A percentile compares a stretch with the other conserved stretches of the same genome.
Evolutionary conservation across 371 early-diverging fungal genomes (phyloP).

Genomic region (Lichtheimia corymbifera): DNA sequence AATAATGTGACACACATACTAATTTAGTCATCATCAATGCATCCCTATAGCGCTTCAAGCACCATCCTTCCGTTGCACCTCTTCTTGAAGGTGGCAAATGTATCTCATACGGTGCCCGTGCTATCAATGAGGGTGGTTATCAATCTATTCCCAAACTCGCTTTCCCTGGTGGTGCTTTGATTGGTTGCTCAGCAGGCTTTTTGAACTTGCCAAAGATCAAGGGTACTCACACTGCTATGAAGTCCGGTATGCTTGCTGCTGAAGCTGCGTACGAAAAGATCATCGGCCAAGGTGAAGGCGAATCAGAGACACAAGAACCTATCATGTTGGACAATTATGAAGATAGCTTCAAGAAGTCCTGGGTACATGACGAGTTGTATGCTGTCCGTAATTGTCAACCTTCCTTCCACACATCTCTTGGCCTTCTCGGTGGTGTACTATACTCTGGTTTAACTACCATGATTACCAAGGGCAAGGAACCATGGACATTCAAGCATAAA

Average conservation of each 20-base stretch:
- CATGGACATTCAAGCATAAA: conserved; percentile 93
- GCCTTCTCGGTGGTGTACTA: conserved; percentile 84
- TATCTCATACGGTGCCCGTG: conserved; percentile 94
- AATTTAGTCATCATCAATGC: conserved; percentile 2
- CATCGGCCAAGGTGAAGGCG: conserved; percentile 41
- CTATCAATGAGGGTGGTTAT: conserved; percentile 94
- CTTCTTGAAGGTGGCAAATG: conserved; percentile 92
- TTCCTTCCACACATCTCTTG: conserved; percentile 90
- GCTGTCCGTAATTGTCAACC: conserved; percentile 93
- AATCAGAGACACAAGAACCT: conserved; percentile 31
- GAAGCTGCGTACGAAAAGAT: conserved; percentile 82
- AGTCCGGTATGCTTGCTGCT: conserved; percentile 90
- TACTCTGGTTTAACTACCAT: conserved; percentile 92
- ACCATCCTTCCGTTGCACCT: conserved; percentile 83
- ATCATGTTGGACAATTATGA: conserved; percentile 77
- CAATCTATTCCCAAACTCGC: conserved; percentile 92
- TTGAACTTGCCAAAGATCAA: conserved; percentile 98
- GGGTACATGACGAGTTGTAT: conserved; percentile 92
- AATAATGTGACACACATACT: conserved; percentile 12
- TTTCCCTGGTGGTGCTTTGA: conserved; percentile 96
- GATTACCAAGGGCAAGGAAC: conserved; percentile 85
- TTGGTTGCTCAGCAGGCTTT: conserved; percentile 97
- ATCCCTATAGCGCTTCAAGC: conserved; percentile 78
- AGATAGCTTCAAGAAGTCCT: conserved; percentile 78
- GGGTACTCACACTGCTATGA: conserved; percentile 99